phyloP scores from a whole-genome alignment of 345 rosid genomes.

The Hirschfeldia incana region DNA sequence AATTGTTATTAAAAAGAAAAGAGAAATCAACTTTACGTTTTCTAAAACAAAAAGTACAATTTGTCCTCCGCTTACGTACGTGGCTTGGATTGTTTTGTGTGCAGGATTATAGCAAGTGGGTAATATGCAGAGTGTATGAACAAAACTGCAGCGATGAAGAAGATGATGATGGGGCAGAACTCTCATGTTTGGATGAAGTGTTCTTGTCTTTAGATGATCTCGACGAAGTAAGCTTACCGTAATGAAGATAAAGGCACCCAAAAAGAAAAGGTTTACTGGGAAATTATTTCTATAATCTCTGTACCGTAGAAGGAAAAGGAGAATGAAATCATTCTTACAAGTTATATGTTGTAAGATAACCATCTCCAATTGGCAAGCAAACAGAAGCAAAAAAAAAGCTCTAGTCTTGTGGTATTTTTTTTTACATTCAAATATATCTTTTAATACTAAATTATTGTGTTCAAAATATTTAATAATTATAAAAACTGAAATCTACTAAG shows the following conservation, averaged over 20 bases:
- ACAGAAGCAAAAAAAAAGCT: conserved; percentile 17
- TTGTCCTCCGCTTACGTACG: conserved; percentile 7
- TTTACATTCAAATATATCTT: conserved; percentile 5
- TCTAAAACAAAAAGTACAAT: conserved; percentile 2
- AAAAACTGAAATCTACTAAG: background rate
- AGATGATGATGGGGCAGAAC: conserved; percentile 61
- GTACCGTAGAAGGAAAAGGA: conserved; percentile 19
- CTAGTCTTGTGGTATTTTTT: conserved; percentile 26
- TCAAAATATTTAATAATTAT: background rate
- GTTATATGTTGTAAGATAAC: conserved; percentile 36
- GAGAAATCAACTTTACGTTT: background rate
- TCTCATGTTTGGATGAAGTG: conserved; percentile 93
- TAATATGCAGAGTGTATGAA: conserved; percentile 82
- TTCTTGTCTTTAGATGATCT: conserved; percentile 89
- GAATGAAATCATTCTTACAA: conserved; percentile 38
- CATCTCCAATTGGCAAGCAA: conserved; percentile 26
- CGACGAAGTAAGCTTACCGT: conserved; percentile 87
- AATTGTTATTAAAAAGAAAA: too few species aligned
- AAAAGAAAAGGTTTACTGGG: conserved; percentile 34
- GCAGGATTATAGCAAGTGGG: conserved; percentile 88
- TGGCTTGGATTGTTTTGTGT: conserved; percentile 29
- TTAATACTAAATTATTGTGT: background rate
- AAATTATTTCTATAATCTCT: conserved; percentile 36
- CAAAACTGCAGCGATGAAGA: conserved; percentile 42
- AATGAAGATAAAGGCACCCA: conserved; percentile 37